These are phyloP conservation scores for Hymenoscyphus fructigenus DNA, from an alignment of 2,329 filamentous ascomycete genomes.

Conservation along the genomic window DNA sequence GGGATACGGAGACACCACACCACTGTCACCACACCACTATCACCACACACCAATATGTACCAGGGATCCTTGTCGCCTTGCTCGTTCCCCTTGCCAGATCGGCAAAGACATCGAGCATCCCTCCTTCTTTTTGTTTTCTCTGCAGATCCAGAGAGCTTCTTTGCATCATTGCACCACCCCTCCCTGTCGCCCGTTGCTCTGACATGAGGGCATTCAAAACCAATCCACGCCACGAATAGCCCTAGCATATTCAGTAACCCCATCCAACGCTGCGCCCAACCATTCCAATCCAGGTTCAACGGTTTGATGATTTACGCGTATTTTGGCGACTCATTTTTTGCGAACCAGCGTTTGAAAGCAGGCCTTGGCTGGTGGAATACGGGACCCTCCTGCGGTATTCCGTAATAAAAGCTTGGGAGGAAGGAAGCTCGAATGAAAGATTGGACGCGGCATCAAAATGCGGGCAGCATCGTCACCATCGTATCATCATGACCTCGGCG, in stretches of 20 bases:
- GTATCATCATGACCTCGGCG: neutral
- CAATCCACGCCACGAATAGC: neutral
- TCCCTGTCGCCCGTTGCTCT: neutral
- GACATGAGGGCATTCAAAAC: constrained; percentile 2
- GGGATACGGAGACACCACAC: neutral
- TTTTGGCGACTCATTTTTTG: too few relatives aligned
- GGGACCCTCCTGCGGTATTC: neutral
- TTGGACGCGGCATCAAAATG: neutral
- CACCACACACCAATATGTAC: neutral
- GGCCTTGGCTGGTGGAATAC: neutral
- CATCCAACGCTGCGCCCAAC: neutral
- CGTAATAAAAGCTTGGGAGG: neutral
- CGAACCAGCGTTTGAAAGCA: neutral
- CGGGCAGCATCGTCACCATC: neutral
- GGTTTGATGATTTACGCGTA: neutral
- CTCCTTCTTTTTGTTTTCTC: constrained; percentile 6
- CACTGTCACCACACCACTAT: neutral
- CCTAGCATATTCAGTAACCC: neutral
- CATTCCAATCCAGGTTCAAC: neutral
- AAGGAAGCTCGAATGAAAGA: neutral
- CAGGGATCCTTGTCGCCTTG: neutral
- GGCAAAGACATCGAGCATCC: neutral
- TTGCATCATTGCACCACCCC: neutral
- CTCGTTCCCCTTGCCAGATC: neutral
- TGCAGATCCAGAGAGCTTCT: constrained; percentile 4